Conservation (phyloP, 2,329 filamentous ascomycete species). For the Colletotrichum karsti region DNA sequence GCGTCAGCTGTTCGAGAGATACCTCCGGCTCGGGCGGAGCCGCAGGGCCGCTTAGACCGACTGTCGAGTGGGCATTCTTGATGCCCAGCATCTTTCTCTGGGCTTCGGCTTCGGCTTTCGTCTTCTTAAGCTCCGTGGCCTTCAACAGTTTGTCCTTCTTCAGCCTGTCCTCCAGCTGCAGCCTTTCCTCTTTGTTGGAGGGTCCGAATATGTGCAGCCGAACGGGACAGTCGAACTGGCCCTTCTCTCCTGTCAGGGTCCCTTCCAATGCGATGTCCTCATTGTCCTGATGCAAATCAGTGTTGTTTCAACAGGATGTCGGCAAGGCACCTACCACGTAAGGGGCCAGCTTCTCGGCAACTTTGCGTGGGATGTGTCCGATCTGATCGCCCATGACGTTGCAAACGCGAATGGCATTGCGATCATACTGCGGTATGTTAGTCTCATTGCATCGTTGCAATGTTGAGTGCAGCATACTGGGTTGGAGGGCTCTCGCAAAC, state of each 20-base stretch:
- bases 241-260: slow-evolving; percentile 72
- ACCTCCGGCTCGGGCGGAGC: slow-evolving; percentile 44
- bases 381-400: slow-evolving; percentile 81
- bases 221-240: slow-evolving; percentile 76
- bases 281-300: slow-evolving; percentile 54
- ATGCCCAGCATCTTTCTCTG: slow-evolving; percentile 54
- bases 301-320: neutral
- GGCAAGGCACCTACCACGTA: slow-evolving; percentile 67
- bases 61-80: slow-evolving; percentile 46
- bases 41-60: slow-evolving; percentile 42
- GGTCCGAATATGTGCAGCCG: slow-evolving; percentile 75
- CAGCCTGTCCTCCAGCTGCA: slow-evolving; percentile 67
- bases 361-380: slow-evolving; percentile 75
- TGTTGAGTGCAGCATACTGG: slow-evolving; percentile 40
- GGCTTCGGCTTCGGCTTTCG: slow-evolving; percentile 60
- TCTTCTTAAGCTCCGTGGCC: slow-evolving; percentile 63
- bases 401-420: slow-evolving; percentile 80
- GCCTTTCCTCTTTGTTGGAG: slow-evolving; percentile 58
- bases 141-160: slow-evolving; percentile 71
- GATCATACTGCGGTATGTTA: slow-evolving; percentile 61
- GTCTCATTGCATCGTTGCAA: neutral
- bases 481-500: slow-evolving; percentile 74
- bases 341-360: slow-evolving; percentile 76
- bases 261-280: slow-evolving; percentile 73
- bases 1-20: slow-evolving; percentile 70